A percentile compares a stretch with the other conserved stretches of the same genome.
Conservation (phyloP, 2,329 filamentous ascomycete species). For the Pseudogymnoascus sp. region DNA sequence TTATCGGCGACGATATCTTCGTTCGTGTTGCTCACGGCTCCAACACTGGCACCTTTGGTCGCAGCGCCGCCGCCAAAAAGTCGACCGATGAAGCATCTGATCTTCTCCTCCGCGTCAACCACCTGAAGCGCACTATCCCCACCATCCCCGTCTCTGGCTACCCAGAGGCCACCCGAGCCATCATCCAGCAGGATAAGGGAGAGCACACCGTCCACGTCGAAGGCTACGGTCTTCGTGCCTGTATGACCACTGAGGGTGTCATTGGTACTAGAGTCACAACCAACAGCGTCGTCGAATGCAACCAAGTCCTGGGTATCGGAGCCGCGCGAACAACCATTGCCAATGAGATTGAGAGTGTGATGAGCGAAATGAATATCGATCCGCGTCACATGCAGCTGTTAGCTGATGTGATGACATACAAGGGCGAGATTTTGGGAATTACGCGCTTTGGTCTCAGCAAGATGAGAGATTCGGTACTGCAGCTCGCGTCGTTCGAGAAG, state of each 20-base stretch:
- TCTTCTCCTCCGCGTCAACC: conserved; percentile 72
- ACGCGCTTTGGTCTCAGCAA: conserved; percentile 94
- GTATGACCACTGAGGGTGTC: conserved; percentile 91
- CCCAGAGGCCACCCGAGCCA: conserved; percentile 74
- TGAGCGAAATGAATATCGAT: conserved; percentile 93
- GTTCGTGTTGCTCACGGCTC: conserved; percentile 61
- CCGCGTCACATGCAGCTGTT: conserved; percentile 96
- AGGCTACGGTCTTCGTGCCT: conserved; percentile 82
- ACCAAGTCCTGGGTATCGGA: conserved; percentile 87
- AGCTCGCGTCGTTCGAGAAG: conserved; percentile 95
- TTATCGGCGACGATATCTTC: conserved; percentile 59
- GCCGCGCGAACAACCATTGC: conserved; percentile 87
- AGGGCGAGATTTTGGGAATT: conserved; percentile 92
- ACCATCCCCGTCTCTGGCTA: conserved; percentile 86
- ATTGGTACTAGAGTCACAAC: conserved; percentile 66
- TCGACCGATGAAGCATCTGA: conserved; percentile 49
- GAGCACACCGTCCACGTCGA: conserved; percentile 78
- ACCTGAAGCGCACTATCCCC: conserved; percentile 75
- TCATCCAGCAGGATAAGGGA: conserved; percentile 71
- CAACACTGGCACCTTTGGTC: conserved; percentile 31
- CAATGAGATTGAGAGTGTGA: conserved; percentile 78
- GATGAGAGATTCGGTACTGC: conserved; percentile 89
- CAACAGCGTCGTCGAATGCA: conserved; percentile 87
- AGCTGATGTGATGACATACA: conserved; percentile 98
- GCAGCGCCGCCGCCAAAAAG: conserved; percentile 21